Percentiles rank a stretch among this genome's conserved stretches.
Evolutionary conservation across 495 filamentous ascomycete genomes (phyloP).

Genomic region (Penicillium bialowiezense): DNA sequence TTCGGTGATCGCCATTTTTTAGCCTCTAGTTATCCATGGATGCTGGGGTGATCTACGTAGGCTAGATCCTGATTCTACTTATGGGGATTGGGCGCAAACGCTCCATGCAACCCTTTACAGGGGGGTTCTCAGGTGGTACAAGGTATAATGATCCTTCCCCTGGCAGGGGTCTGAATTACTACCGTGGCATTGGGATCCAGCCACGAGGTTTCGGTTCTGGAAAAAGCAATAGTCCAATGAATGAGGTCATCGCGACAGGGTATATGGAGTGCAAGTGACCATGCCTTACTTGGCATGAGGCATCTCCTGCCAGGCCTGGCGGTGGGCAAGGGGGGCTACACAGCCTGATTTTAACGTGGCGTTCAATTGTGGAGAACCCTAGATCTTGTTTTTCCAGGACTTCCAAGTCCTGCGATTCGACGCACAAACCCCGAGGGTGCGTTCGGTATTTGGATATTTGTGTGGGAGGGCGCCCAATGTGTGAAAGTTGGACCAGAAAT

Average conservation of each 20-base stretch:
- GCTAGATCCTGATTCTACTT: background rate
- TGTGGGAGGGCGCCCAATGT: no score
- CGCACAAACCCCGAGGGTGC: background rate
- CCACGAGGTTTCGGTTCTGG: background rate
- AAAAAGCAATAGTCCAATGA: background rate
- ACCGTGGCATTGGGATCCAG: constrained; percentile 4
- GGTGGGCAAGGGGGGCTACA: background rate
- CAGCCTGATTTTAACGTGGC: background rate
- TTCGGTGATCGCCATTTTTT: no score
- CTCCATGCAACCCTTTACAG: background rate
- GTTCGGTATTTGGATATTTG: no score
- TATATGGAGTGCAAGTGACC: no score
- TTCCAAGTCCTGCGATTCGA: background rate
- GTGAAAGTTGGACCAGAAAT: no score
- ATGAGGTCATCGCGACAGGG: no score
- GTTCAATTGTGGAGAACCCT: background rate
- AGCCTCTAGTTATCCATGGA: no score
- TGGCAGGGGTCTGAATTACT: background rate
- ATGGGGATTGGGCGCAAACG: background rate
- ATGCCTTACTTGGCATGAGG: background rate
- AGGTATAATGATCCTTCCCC: background rate
- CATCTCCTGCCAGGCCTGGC: no score
- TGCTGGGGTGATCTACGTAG: no score
- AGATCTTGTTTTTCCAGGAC: background rate
- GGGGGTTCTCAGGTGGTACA: background rate